Evolutionary conservation across 202 grass and related monocot species (phyloP), one percentile per base, ranked within the genome.

Genomic region (Bolboschoenoplectus hybrid): DNA sequence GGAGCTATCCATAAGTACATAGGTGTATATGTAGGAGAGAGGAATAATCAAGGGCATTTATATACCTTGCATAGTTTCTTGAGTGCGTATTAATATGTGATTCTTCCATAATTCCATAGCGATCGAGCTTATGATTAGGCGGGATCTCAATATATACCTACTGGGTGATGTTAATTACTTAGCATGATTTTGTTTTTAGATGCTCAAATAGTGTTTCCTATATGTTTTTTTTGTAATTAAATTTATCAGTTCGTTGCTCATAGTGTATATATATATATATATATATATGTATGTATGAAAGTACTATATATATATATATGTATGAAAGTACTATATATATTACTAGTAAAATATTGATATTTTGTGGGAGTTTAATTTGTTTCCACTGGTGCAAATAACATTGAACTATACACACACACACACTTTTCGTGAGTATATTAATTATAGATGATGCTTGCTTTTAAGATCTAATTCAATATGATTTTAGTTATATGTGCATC

Each of bases 1-100:
- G 81, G 81, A 84, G 81, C 63, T 84, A 84, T 55, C 46, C 46
- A 10, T 84, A 38, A 63, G 20, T 56, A 14, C 20, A 55, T 45
- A 43, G 14, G 14, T 61, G 17, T 41, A 26, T 60, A 60, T 9
- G 14, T 14, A 57, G 53, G 60, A 17, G 40, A 67, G 58, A 46
- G 50, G 61, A 49, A 40, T n/a, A 41, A 79, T 66, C 63, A 64
- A 62, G 80, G 61, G 45, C 63, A 61, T 60, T 70, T 26, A 46
- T 66, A 47, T 56, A 84, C 34, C 66, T 79, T 76, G 71, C 71
- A 67, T 44, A 64, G 61, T 82, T 63, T 68, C 7, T 66, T 46
- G 60, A 12, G 4, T 60, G 14, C 14, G 74, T 57, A 38, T 39
- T 13, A 35, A 35, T 57, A 38, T 78, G 32, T 78, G 8, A 14